Percentiles rank a stretch among this genome's conserved stretches.
Conservation (phyloP, 2,329 filamentous ascomycete species). For the Penicillium paneum region DNA sequence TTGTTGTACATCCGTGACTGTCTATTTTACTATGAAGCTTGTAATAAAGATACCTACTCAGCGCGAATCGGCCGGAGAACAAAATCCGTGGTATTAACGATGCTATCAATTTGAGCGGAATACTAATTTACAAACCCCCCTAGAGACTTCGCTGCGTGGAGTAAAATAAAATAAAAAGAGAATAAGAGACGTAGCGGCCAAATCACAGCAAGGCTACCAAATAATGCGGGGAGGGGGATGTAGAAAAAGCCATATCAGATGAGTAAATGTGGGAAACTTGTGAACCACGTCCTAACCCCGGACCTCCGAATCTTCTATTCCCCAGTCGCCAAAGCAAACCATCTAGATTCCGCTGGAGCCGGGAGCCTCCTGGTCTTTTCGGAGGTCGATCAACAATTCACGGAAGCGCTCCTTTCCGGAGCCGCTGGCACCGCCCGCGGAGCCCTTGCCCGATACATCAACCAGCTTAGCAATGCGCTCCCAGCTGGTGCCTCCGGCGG, state of each 20-base stretch:
- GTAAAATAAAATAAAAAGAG: slow-evolving; percentile 14
- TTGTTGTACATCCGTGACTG: background rate
- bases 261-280: slow-evolving; percentile 3
- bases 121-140: slow-evolving; percentile 26
- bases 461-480: slow-evolving; percentile 96
- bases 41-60: background rate
- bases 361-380: slow-evolving; percentile 87
- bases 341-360: slow-evolving; percentile 51
- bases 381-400: slow-evolving; percentile 79
- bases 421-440: slow-evolving; percentile 78
- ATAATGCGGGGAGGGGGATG: slow-evolving; percentile 1
- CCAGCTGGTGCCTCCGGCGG: slow-evolving; percentile 94
- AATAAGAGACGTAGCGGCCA: slow-evolving; percentile 8
- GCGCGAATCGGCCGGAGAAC: background rate
- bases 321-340: slow-evolving; percentile 1
- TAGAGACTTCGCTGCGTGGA: slow-evolving; percentile 23
- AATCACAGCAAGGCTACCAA: background rate
- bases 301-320: slow-evolving; percentile 4
- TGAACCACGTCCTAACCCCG: slow-evolving; percentile 3
- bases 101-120: slow-evolving; percentile 24
- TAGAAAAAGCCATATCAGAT: slow-evolving; percentile 12
- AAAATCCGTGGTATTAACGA: slow-evolving; percentile 23
- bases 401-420: slow-evolving; percentile 96
- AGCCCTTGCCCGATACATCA: slow-evolving; percentile 92
- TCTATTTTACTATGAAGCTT: background rate